Evolutionary conservation across 2,329 filamentous ascomycete species (phyloP), one percentile per base, ranked within the genome.

Genomic region (Colletotrichum sp.): DNA sequence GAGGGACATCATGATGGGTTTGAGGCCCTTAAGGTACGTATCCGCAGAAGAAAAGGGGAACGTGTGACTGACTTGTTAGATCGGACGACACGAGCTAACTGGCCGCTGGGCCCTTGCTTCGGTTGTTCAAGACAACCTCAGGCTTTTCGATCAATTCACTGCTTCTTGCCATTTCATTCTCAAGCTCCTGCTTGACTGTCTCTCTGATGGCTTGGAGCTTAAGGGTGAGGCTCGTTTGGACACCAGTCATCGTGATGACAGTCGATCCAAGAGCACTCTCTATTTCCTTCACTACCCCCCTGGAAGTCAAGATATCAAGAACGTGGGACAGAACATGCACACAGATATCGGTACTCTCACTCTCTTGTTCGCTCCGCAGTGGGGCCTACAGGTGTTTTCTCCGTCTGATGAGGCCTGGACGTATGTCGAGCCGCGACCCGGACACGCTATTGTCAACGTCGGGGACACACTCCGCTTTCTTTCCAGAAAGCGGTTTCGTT

Each of bases 391-490:
- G 68, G 39, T 72, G 4, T 34, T 65, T 34, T 36, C 62, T 21
- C 52, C 24, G 18, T 75, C 75, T 3, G 76, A 74, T 32, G 70
- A 62, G 8, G 67, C 76, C 9, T 82, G 81, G 81, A 75, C 72
- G 13, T 81, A 72, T 66, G 78, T 85, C 18, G 75, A 73, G 52
- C 83, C 83, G 6, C 77, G 78, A 24, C 75, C 78, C 2, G 78
- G 78, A 3, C 79, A 82, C 71, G 83, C 82, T 16, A 80, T 85
- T 63, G 78, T 83, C 75, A 85, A 84, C 76, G 79, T 85, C 34
- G 83, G 82, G 4, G 82, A 85, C 71, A 77, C 77, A 18, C 68
- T 84, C 60, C 80, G 69, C n/a, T 73, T 76, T 36, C 65, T 77
- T 6, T 73, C 74, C 12, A 49, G 59, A 13, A 49, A 52, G 18